phyloP scores from a whole-genome alignment of 495 filamentous ascomycete species.

The Penicillium chermesinum region DNA sequence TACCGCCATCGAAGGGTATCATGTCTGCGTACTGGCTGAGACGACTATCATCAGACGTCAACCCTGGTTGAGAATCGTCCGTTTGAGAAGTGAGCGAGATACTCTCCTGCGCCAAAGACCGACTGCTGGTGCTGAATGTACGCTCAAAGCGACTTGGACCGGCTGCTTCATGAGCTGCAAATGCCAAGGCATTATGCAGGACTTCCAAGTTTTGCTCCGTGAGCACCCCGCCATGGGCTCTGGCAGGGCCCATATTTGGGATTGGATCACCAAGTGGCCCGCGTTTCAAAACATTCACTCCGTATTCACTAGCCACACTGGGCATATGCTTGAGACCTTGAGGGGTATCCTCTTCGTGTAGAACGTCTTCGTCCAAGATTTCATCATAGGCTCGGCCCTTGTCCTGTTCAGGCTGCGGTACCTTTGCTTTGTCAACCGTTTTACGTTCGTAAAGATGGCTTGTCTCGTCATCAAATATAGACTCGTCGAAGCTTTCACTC shows the following conservation, averaged over 20 bases:
- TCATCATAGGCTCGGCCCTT: slow-evolving; percentile 5
- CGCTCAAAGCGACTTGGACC: slow-evolving; percentile 63
- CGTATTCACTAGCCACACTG: slow-evolving; percentile 40
- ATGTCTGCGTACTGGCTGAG: slow-evolving; percentile 37
- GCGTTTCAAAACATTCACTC: slow-evolving; percentile 18
- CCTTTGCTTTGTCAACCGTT: slow-evolving; percentile 11
- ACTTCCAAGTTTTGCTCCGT: slow-evolving; percentile 60
- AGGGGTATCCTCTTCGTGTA: slow-evolving; percentile 12
- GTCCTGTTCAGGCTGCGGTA: slow-evolving; percentile 9
- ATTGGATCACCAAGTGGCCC: slow-evolving; percentile 26
- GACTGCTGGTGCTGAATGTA: slow-evolving; percentile 40
- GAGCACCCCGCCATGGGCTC: slow-evolving; percentile 38
- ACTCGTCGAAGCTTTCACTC: slow-evolving; percentile 65
- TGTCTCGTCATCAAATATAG: slow-evolving; percentile 66
- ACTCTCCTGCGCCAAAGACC: slow-evolving; percentile 35
- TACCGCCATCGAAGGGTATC: slow-evolving; percentile 39
- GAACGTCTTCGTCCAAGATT: slow-evolving; percentile 8
- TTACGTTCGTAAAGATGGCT: slow-evolving; percentile 46
- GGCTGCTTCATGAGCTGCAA: slow-evolving; percentile 70
- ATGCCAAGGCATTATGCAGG: slow-evolving; percentile 76
- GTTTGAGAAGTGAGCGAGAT: slow-evolving; percentile 23
- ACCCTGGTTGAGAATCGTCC: slow-evolving; percentile 47
- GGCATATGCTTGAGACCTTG: slow-evolving; percentile 34
- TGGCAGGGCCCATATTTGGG: slow-evolving; percentile 25
- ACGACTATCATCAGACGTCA: slow-evolving; percentile 43